Evolutionary conservation across 768 basidiomycete species (phyloP).

Genomic region (Boletus subparvulus): DNA sequence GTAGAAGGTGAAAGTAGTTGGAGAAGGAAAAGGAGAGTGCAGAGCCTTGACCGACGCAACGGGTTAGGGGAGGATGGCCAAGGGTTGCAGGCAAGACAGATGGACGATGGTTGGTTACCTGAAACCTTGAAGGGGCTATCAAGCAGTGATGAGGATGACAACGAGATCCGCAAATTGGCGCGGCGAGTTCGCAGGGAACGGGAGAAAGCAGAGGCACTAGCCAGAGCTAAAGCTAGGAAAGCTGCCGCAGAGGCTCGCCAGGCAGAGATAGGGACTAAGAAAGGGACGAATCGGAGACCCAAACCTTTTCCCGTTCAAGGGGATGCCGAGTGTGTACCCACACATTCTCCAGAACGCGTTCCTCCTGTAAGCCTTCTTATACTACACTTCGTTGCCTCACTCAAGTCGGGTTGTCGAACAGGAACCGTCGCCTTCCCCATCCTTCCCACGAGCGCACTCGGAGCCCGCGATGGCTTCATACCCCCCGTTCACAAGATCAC

Average conservation of each 20-base stretch:
- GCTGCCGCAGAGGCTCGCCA: slow-evolving; percentile 17
- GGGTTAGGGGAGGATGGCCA: not conserved
- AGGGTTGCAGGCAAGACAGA: not conserved
- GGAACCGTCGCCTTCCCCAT: slow-evolving; percentile 2
- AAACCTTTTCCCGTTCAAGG: slow-evolving; percentile 29
- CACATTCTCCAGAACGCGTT: not conserved
- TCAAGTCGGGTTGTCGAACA: slow-evolving; percentile 3
- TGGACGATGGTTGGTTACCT: slow-evolving; percentile 29
- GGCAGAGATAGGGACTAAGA: slow-evolving; percentile 10
- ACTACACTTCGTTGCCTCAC: not conserved
- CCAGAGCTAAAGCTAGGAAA: slow-evolving; percentile 18
- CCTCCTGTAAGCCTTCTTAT: slow-evolving; percentile 14
- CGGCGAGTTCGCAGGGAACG: slow-evolving; percentile 35
- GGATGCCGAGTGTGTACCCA: not conserved
- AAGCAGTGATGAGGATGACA: slow-evolving; percentile 45
- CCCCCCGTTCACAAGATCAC: slow-evolving; percentile 7
- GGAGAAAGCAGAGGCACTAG: slow-evolving; percentile 22
- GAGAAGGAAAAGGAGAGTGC: slow-evolving; percentile 9
- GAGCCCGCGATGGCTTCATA: slow-evolving; percentile 11
- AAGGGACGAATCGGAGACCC: slow-evolving; percentile 16
- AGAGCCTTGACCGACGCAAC: not conserved
- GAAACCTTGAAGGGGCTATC: slow-evolving; percentile 38
- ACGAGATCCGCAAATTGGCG: slow-evolving; percentile 31
- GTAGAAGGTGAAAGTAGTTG: slow-evolving; percentile 9
- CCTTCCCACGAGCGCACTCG: slow-evolving; percentile 8